Conservation (phyloP, 2,329 filamentous ascomycete genomes). For the Sphaceloma murrayae region DNA sequence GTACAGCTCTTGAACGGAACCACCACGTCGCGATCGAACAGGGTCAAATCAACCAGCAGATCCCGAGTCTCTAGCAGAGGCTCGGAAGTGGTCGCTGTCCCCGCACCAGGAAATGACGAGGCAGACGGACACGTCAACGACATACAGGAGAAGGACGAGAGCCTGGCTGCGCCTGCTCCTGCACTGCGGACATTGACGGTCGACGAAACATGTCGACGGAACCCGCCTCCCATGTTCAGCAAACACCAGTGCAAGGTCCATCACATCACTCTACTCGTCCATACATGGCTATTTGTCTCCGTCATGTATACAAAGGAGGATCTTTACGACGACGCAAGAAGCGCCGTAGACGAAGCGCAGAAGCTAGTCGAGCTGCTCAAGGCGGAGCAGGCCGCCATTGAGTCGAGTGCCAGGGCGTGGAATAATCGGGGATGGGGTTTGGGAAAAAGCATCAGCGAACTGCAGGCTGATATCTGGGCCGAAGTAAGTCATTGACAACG, state of each 20-base stretch:
- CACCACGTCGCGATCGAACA: not conserved
- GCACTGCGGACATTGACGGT: not conserved
- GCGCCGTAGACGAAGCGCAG: constrained; percentile 70
- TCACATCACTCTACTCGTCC: constrained; percentile 53
- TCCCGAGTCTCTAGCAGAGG: not conserved
- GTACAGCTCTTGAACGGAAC: not conserved
- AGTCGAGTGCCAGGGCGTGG: constrained; percentile 53
- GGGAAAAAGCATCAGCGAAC: constrained; percentile 69
- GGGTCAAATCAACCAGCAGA: constrained; percentile 1
- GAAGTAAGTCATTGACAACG: constrained; percentile 56
- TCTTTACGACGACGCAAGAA: constrained; percentile 69
- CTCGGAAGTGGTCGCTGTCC: not conserved
- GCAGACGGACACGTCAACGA: not conserved
- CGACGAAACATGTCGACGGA: not conserved
- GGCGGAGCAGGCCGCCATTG: constrained; percentile 48
- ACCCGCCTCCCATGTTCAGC: constrained; percentile 1
- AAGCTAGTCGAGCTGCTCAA: constrained; percentile 67
- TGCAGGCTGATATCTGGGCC: constrained; percentile 74
- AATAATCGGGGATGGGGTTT: constrained; percentile 65
- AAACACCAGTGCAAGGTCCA: constrained; percentile 43
- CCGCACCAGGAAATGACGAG: not conserved
- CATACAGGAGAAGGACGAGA: constrained; percentile 7
- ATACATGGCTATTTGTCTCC: constrained; percentile 84
- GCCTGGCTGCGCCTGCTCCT: not conserved
- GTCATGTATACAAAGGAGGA: constrained; percentile 76